phyloP scores from a whole-genome alignment of 176 grass and related monocot species.

The Oropetium thomaeum region DNA sequence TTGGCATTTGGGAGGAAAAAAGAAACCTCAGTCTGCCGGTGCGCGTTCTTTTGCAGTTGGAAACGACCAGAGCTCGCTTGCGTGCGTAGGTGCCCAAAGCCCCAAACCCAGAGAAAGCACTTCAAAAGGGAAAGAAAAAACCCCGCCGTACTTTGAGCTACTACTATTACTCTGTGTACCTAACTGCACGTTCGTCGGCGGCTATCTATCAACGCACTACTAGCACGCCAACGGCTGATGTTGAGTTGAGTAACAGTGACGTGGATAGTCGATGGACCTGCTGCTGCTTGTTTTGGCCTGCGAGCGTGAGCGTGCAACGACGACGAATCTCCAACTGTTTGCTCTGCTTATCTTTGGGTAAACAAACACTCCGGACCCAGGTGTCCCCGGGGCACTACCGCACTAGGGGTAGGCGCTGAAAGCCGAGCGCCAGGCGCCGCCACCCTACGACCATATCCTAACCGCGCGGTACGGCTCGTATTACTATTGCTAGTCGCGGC shows the following conservation, averaged over 20 bases:
- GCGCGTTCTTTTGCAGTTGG: neutral
- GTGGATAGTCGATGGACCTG: neutral
- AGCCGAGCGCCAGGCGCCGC: neutral
- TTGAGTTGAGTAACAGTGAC: neutral
- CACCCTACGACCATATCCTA: neutral
- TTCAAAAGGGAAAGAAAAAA: too few species aligned
- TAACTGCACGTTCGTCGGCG: neutral
- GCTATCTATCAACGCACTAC: neutral
- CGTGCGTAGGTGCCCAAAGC: too few species aligned
- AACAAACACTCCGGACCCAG: neutral
- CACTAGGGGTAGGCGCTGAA: conserved; percentile 20
- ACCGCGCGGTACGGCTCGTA: neutral
- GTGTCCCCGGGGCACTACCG: too few species aligned
- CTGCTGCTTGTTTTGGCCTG: too few species aligned
- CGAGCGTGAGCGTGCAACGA: too few species aligned
- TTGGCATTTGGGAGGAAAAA: neutral
- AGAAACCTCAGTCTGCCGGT: neutral
- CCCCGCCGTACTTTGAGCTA: too few species aligned
- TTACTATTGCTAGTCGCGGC: neutral
- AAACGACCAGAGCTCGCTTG: too few species aligned
- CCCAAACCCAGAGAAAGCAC: too few species aligned
- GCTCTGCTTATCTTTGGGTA: neutral
- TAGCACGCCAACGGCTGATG: neutral
- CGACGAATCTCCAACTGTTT: neutral
- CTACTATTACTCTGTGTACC: too few species aligned